phyloP scores from a whole-genome alignment of 2,329 filamentous ascomycete species.

The Clathrospora elynae region DNA sequence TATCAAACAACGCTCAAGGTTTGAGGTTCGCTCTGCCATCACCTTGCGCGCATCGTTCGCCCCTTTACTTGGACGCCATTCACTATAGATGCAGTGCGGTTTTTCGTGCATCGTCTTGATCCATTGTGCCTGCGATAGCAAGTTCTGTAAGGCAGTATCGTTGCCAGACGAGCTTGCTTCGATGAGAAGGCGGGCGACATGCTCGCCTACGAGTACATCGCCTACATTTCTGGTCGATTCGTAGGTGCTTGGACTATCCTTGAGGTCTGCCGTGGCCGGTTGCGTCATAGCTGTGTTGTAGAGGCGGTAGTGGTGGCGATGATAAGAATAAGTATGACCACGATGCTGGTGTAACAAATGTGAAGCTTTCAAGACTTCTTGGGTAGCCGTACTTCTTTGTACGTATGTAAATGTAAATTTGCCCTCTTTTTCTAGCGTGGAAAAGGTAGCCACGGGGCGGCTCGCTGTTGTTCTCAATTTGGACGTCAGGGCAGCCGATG shows the following conservation, averaged over 20 bases:
- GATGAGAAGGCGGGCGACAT: slow-evolving; percentile 13
- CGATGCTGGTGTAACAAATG: no score
- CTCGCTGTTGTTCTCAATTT: no score
- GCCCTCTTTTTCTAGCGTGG: no score
- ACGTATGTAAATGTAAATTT: no score
- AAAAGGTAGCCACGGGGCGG: no score
- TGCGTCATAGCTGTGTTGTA: background rate
- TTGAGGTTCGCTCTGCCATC: slow-evolving; percentile 6
- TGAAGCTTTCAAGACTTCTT: no score
- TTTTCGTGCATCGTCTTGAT: slow-evolving; percentile 14
- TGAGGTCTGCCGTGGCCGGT: background rate
- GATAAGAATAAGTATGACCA: no score
- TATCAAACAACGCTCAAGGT: slow-evolving; percentile 13
- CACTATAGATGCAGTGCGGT: slow-evolving; percentile 10
- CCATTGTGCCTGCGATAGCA: slow-evolving; percentile 19
- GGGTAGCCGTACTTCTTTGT: no score
- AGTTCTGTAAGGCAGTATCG: no score
- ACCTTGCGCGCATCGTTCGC: background rate
- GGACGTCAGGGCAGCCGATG: no score
- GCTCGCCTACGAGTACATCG: slow-evolving; percentile 16
- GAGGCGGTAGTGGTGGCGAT: background rate
- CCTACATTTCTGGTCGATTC: slow-evolving; percentile 9
- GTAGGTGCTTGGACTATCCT: background rate
- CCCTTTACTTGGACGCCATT: background rate
- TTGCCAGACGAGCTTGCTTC: no score